Percentiles rank a stretch among this genome's conserved stretches.
Conservation (phyloP, 2,329 filamentous ascomycete genomes). For the Stromatinia cepivora region DNA sequence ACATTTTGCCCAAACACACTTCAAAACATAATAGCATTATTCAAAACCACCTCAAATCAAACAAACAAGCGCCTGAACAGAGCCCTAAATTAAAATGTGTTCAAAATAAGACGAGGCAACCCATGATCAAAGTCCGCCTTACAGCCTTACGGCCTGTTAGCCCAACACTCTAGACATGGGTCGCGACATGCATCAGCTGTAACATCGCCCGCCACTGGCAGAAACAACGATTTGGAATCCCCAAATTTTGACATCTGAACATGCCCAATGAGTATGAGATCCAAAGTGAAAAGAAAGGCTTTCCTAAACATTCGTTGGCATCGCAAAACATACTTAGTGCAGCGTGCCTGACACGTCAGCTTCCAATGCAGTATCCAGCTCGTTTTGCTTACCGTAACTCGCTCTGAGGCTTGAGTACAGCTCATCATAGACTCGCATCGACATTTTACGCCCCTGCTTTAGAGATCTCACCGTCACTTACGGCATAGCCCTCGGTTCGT, state of each 20-base stretch:
- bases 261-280: too few relatives aligned
- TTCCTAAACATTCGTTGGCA: neutral
- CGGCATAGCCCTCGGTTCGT: neutral
- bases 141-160: neutral
- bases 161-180: neutral
- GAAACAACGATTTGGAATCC: neutral
- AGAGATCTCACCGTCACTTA: neutral
- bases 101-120: neutral
- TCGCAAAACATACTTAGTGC: neutral
- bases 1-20: neutral
- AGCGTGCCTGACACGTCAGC: constrained; percentile 7
- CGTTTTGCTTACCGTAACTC: neutral
- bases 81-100: neutral
- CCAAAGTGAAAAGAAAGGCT: neutral
- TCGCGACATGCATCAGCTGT: neutral
- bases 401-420: neutral
- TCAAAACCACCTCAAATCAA: neutral
- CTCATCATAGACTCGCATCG: neutral
- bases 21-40: neutral
- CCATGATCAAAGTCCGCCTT: neutral
- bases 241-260: too few relatives aligned
- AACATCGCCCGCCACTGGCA: neutral
- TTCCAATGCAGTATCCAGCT: neutral
- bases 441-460: neutral
- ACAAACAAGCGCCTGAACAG: neutral